A percentile compares a stretch with the other conserved stretches of the same genome.
Conservation (phyloP, 2,329 filamentous ascomycete genomes). For the Aspergillus cejpii region DNA sequence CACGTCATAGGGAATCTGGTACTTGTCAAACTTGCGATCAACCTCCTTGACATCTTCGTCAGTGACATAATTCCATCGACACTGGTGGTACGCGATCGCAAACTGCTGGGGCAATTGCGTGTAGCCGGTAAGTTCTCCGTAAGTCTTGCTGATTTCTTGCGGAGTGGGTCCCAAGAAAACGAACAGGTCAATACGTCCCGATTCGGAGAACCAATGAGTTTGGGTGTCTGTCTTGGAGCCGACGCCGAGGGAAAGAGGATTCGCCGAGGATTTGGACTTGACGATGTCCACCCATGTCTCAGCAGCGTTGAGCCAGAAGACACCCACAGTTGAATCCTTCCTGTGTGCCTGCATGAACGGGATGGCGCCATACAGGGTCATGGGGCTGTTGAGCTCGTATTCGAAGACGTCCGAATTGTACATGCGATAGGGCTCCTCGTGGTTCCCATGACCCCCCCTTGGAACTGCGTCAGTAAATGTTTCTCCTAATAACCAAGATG, state of each 20-base stretch:
- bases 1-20: constrained; percentile 92
- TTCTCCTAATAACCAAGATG: neutral
- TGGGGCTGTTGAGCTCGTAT: constrained; percentile 92
- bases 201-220: constrained; percentile 96
- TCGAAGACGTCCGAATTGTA: constrained; percentile 98
- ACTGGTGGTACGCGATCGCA: constrained; percentile 90
- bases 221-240: constrained; percentile 66
- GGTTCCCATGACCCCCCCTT: constrained; percentile 72
- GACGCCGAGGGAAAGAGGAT: constrained; percentile 69
- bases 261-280: constrained; percentile 66
- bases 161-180: constrained; percentile 88
- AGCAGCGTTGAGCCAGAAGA: constrained; percentile 95
- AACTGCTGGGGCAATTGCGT: constrained; percentile 90
- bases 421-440: constrained; percentile 82
- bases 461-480: constrained; percentile 17
- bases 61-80: constrained; percentile 97
- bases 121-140: constrained; percentile 84
- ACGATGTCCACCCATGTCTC: constrained; percentile 96
- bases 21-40: constrained; percentile 91
- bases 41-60: constrained; percentile 97
- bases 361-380: constrained; percentile 97
- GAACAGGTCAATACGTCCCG: constrained; percentile 83
- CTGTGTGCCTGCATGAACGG: constrained; percentile 97
- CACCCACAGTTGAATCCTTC: constrained; percentile 84
- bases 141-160: constrained; percentile 70